A percentile compares a stretch with the other conserved stretches of the same genome.
Evolutionary conservation across 768 basidiomycete genomes (phyloP).

Genomic region (Amanita jacksonii): DNA sequence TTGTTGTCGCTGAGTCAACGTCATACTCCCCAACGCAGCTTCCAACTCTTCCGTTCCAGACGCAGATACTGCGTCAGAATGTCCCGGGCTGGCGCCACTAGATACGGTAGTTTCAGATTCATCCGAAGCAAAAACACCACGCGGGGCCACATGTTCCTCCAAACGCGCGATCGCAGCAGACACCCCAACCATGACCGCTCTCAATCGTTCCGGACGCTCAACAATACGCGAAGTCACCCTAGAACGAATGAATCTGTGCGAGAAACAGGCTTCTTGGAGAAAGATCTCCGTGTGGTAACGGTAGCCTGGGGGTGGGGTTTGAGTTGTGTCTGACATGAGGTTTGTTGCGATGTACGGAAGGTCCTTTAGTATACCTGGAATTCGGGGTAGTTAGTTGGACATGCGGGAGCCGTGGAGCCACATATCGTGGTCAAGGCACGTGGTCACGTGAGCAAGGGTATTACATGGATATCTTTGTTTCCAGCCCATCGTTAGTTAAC

Average conservation of each 20-base stretch:
- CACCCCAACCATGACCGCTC: constrained; percentile 76
- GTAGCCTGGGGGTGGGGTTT: background rate
- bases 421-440: no score
- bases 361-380: no score
- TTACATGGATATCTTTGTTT: no score
- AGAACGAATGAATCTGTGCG: constrained; percentile 72
- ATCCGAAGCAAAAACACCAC: background rate
- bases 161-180: constrained; percentile 71
- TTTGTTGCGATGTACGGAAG: no score
- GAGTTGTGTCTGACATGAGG: no score
- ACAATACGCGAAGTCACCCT: constrained; percentile 67
- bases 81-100: background rate
- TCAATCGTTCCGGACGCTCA: constrained; percentile 86
- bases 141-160: constrained; percentile 28
- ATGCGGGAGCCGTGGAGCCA: no score
- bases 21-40: constrained; percentile 36
- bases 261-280: constrained; percentile 64
- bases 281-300: constrained; percentile 20
- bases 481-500: no score
- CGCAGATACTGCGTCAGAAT: background rate
- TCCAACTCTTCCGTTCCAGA: constrained; percentile 32
- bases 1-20: constrained; percentile 16
- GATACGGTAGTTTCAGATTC: background rate
- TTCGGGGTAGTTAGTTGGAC: no score
- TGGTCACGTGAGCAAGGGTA: no score